Evolutionary conservation across 257 asterid genomes (phyloP), one percentile per base, ranked within the genome.

Genomic region (Cordia subcordata): DNA sequence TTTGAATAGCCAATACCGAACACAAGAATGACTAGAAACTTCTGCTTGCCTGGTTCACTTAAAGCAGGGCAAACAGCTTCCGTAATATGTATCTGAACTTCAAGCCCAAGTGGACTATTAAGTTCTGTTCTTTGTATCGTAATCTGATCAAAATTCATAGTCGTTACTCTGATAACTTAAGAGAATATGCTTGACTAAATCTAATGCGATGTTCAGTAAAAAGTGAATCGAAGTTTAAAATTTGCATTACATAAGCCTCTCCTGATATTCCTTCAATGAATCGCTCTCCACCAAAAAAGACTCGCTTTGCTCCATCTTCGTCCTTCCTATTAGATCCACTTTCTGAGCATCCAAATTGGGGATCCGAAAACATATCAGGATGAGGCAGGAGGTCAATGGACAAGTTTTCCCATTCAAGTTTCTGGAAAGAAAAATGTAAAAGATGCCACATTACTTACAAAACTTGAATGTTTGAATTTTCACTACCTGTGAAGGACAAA

Each of bases 341-440:
- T 68, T 75, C 69, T 46, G 83, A 82, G 68, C 61, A 60, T 11
- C 77, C 79, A 56, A 85, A 76, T 70, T 76, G 71, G 18, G 94
- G 82, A 60, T 90, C 97, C 37, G 69, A 27, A 61, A 93, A 93
- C 97, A 89, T 93, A 80, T 93, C 96, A 8, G 99, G 99, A 77
- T 93, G 99, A 60, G 99, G 99, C 67, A 89, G 80, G 69, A 93
- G 97, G 75, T 93, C 99, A 62, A 93, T 68, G 64, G 95, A 93
- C 72, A 93, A 77, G 74, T 82, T 79, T 63, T 82, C 96, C 99
- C 99, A 93, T 77, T 89, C 88, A 73, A 93, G 97, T 79, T 89
- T 88, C 99, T 92, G 99, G 45, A 22, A 57, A 65, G 52, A 16
- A 67, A 58, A 62, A 56, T 60, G 65, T 40, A 66, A 62, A 42